Percentiles rank a stretch among this genome's conserved stretches.
These are phyloP conservation scores for Colletotrichum scovillei DNA, from an alignment of 2,329 filamentous ascomycete genomes.

Conservation along the genomic window DNA sequence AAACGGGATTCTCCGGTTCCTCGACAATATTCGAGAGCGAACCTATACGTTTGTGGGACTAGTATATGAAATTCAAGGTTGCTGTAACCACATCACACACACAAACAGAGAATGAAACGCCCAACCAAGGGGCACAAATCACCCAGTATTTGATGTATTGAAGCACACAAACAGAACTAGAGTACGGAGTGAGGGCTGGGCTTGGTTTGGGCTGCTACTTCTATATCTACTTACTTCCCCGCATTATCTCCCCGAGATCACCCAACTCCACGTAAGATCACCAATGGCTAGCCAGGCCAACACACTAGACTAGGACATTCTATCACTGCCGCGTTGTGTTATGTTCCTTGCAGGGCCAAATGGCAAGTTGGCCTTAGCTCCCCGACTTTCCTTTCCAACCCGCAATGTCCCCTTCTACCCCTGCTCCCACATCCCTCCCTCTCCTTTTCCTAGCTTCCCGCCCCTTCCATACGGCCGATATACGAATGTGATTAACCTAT, in stretches of 20 bases:
- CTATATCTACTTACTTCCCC: background rate
- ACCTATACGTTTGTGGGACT: background rate
- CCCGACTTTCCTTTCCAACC: background rate
- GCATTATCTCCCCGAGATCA: background rate
- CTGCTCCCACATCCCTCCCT: no score
- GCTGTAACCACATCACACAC: background rate
- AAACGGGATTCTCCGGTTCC: background rate
- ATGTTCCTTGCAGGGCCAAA: background rate
- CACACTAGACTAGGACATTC: background rate
- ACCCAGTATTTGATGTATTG: background rate
- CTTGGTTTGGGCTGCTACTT: background rate
- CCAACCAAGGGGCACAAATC: background rate
- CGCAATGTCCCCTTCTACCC: background rate
- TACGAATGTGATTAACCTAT: background rate
- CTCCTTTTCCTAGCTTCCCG: background rate
- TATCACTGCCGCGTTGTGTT: background rate
- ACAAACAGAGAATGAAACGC: background rate
- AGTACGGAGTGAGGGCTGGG: no score
- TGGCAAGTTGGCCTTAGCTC: background rate
- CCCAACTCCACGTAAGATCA: background rate
- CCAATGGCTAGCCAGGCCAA: background rate
- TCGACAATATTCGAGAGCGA: background rate
- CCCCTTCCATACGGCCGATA: background rate
- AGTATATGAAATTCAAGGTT: background rate
- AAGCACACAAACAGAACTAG: background rate